phyloP scores from a whole-genome alignment of 2,329 filamentous ascomycete species.

The Fusarium irregulare region DNA sequence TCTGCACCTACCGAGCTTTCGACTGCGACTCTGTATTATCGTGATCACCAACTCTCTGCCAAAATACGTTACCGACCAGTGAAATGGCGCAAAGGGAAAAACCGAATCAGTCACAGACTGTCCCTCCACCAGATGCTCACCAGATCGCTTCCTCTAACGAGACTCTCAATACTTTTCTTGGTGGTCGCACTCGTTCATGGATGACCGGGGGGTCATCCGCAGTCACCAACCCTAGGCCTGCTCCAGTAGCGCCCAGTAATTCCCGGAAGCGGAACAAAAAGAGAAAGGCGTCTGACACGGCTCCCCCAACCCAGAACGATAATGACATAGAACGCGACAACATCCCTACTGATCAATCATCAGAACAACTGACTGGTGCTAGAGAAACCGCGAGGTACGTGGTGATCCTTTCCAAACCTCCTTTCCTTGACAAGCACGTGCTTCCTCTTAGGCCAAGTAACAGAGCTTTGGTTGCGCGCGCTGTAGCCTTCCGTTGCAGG shows the following conservation, averaged over 20 bases:
- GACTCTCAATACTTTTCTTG: slow-evolving; percentile 55
- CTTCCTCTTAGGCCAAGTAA: background rate
- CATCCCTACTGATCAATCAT: slow-evolving; percentile 6
- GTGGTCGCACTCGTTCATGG: slow-evolving; percentile 50
- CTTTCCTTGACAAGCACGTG: background rate
- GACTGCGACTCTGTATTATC: background rate
- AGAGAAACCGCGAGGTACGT: slow-evolving; percentile 29
- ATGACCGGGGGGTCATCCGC: slow-evolving; percentile 36
- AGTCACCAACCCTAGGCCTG: slow-evolving; percentile 16
- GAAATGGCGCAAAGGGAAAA: slow-evolving; percentile 43
- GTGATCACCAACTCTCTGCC: slow-evolving; percentile 15
- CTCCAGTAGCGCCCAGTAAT: slow-evolving; percentile 20
- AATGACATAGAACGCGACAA: slow-evolving; percentile 19
- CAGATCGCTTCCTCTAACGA: slow-evolving; percentile 56
- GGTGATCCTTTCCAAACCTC: background rate
- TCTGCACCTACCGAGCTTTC: slow-evolving; percentile 9
- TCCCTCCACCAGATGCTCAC: slow-evolving; percentile 22
- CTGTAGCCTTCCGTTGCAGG: slow-evolving; percentile 13
- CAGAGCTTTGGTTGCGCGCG: background rate
- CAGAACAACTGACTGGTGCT: slow-evolving; percentile 19
- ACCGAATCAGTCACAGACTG: slow-evolving; percentile 32
- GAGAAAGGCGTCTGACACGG: slow-evolving; percentile 21
- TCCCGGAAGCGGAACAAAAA: slow-evolving; percentile 40
- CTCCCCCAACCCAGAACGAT: slow-evolving; percentile 23
- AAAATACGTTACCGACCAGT: slow-evolving; percentile 22